Base-by-base conservation (phyloP, 345 rosid species). In the Chamaenerion angustifolium region DNA sequence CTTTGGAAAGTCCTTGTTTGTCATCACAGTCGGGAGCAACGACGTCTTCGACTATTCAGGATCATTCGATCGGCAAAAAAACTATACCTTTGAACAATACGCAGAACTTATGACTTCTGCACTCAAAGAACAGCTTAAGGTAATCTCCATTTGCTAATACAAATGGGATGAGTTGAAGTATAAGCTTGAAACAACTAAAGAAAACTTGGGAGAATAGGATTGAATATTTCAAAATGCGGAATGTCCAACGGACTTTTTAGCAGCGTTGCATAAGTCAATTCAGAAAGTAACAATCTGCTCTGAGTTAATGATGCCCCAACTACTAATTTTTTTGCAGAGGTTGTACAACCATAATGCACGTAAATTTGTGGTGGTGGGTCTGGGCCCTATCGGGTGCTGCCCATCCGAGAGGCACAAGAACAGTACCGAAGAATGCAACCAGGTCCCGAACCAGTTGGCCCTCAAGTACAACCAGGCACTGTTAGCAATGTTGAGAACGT, bases 381-480 rank as follows among this genome's bases (percentile, higher is more conserved):
- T 76, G 10, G 76, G 62, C 2, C 23, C 55, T 12, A 52, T 80
- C 13, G 95, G 95, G 5, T 86, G 95, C 54, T 56, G 51, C 40
- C 95, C 95, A 3, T 55, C 63, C 0, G 48, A 35, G 46, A 73
- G 95, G 67, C 16, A 11, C 16, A 73, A 73, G 61, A 63, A 59
- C 60, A 43, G 62, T 16, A 63, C 61, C 13, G 56, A 54, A 16
- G 76, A 59, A 54, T 86, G 93, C 66, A 61, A 65, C 27, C 68
- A 68, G 55, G 68, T 45, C 16, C 15, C 55, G n/a, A 83, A 79
- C 59, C 47, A 16, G 54, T 64, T 72, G 76, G 49, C 70, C 13
- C 57, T 48, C 45, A 21, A 50, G 52, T 86, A 86, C 68, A 83
- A 83, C 42, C 48, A 47, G 40, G 76, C 52, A 12, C 59, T 78